phyloP scores from a whole-genome alignment of 225 moss, liverwort and hornwort species.

The Marchantia polymorpha region DNA sequence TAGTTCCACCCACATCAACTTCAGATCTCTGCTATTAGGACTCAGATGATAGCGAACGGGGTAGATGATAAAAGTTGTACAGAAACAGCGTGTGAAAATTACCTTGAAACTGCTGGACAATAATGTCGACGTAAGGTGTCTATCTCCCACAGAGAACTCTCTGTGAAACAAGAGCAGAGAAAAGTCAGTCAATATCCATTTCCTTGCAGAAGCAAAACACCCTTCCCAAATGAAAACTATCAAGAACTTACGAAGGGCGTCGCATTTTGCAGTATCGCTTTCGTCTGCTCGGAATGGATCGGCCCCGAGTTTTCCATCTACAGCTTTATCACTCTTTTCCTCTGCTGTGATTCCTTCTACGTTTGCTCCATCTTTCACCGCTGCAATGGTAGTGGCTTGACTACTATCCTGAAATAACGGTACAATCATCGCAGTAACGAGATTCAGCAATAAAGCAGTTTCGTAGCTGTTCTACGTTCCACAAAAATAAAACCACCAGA shows the following conservation, averaged over 20 bases:
- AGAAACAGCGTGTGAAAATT: background rate
- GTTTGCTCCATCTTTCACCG: constrained; percentile 4
- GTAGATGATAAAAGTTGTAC: background rate
- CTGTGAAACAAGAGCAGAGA: constrained; percentile 38
- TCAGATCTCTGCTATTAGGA: background rate
- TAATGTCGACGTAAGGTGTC: constrained; percentile 86
- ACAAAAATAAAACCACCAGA: background rate
- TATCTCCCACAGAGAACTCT: constrained; percentile 96
- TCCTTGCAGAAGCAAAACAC: background rate
- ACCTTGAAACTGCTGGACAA: constrained; percentile 97
- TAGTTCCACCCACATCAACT: background rate
- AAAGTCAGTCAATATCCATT: background rate
- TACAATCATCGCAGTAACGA: background rate
- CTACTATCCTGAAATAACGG: constrained; percentile 14
- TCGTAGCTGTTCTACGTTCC: background rate
- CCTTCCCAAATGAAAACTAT: background rate
- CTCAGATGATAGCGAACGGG: background rate
- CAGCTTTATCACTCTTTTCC: constrained; percentile 11
- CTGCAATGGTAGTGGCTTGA: background rate
- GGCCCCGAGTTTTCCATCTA: constrained; percentile 44
- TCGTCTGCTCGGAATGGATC: constrained; percentile 78
- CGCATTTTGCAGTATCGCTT: constrained; percentile 71
- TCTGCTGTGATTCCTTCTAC: constrained; percentile 25
- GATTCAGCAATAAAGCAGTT: background rate
- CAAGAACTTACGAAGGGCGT: constrained; percentile 57